Evolutionary conservation across 2,329 filamentous ascomycete genomes (phyloP), one percentile per base, ranked within the genome.

Genomic region (Colletotrichum sp.): DNA sequence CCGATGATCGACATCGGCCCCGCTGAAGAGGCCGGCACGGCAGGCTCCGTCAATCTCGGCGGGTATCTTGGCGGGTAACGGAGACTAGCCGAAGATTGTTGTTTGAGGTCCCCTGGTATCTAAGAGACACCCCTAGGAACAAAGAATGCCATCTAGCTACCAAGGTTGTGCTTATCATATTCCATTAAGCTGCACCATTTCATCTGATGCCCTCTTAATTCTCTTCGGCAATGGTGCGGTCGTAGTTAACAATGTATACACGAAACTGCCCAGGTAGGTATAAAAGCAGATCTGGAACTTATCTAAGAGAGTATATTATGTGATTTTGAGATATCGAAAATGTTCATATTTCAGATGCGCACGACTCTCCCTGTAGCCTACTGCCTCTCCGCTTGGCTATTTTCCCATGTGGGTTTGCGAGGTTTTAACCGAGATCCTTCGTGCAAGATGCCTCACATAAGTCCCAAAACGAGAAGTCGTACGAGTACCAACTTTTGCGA

Each of bases 221-320:
- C 10, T 13, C 4, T 49, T 12, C 13, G 5, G 39, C 39, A 9
- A 49, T 21, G 18, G 18, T 49, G 44, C 9, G n/a, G n/a, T 21
- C n/a, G 10, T 49, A 36, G 2, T 34, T 39, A 8, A 18, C 34
- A 36, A 36, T 8, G 36, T n/a, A 9, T 44, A n/a, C 18, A 49
- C 44, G 10, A 21, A 21, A n/a, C n/a, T 52, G 16, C 10, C 6
- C 15, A 16, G 34, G 34, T 36, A 16, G 34, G 4, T 36, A n/a
- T n/a, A n/a, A n/a, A n/a, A n/a, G 6, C 44, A 21, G 10, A 13
- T 52, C n/a, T 21, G n/a, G n/a, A 12, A 52, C 12, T 5, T 21
- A 21, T n/a, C 10, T 1, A 13, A 8, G 10, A 2, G 10, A 49
- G 10, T 49, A 21, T 4, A n/a, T n/a, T 13, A 0, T 6, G 12